These are phyloP conservation scores for Cantharellus cinnabarinus DNA, from an alignment of 768 basidiomycete genomes.

Conservation along the genomic window DNA sequence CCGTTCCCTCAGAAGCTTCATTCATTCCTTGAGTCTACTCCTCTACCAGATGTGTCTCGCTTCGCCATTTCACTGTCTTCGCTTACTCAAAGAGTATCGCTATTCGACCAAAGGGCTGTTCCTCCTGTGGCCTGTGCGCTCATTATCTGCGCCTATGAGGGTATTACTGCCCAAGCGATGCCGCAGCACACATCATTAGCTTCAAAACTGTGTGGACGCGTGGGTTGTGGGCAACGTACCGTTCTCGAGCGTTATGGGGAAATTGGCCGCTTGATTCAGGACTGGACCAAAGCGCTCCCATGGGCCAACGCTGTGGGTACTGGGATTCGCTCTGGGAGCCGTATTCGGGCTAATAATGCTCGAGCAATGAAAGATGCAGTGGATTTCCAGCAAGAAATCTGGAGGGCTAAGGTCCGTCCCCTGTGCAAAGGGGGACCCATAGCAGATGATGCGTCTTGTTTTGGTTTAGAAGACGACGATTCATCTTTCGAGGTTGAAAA, in stretches of 20 bases:
- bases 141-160: conserved; percentile 50
- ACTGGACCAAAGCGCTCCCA: conserved; percentile 43
- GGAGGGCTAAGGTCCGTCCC: conserved; percentile 15
- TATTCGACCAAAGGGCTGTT: conserved; percentile 21
- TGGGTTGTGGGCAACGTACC: conserved; percentile 29
- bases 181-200: conserved; percentile 36
- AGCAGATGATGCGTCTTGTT: neutral
- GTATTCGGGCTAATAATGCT: conserved; percentile 18
- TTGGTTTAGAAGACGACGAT: neutral
- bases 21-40: conserved; percentile 20
- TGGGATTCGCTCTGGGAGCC: conserved; percentile 16
- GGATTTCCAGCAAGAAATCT: conserved; percentile 43
- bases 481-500: neutral
- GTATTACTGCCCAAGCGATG: conserved; percentile 32
- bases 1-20: conserved; percentile 15
- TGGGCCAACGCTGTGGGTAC: conserved; percentile 40
- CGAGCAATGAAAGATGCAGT: conserved; percentile 47
- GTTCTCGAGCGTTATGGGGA: conserved; percentile 52
- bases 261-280: conserved; percentile 37
- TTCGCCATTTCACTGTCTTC: conserved; percentile 28
- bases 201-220: conserved; percentile 31
- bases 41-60: conserved; percentile 19
- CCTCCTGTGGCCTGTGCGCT: conserved; percentile 44
- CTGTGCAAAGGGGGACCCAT: neutral
- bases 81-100: conserved; percentile 22